Evolutionary conservation across 2,329 filamentous ascomycete genomes (phyloP).

Genomic region (Trichoderma semiorbis): DNA sequence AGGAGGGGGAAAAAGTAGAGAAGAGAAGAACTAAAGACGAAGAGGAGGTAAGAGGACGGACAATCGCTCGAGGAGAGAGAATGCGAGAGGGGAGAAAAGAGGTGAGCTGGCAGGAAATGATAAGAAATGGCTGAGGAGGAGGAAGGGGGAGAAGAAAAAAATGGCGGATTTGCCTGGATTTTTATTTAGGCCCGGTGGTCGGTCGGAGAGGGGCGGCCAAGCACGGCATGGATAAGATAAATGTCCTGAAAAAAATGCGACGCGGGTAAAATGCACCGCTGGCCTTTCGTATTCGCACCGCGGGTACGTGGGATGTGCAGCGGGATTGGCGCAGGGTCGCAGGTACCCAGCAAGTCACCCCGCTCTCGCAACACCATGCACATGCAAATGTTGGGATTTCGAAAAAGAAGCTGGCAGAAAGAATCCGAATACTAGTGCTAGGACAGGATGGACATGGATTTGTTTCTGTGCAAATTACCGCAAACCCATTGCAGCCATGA

Average conservation of each 20-base stretch:
- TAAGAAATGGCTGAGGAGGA: not conserved
- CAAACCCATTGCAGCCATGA: not conserved
- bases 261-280: not conserved
- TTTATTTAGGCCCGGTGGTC: constrained; percentile 8
- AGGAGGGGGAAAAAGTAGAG: constrained; percentile 21
- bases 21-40: constrained; percentile 20
- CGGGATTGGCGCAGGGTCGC: not conserved
- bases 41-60: not conserved
- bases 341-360: not conserved
- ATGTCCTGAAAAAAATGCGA: not conserved
- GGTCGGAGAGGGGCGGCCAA: constrained; percentile 7
- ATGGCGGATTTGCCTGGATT: not conserved
- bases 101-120: not conserved
- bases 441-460: not conserved
- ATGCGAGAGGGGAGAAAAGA: not conserved
- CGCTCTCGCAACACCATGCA: not conserved
- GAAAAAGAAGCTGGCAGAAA: not conserved
- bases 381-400: not conserved
- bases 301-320: not conserved
- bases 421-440: not conserved
- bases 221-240: constrained; percentile 8
- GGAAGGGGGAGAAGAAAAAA: not conserved
- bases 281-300: not conserved
- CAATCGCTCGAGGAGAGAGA: not conserved
- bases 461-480: not conserved